These are phyloP conservation scores for Prunus salicina DNA, from an alignment of 306 rosid species.

Conservation along the genomic window DNA sequence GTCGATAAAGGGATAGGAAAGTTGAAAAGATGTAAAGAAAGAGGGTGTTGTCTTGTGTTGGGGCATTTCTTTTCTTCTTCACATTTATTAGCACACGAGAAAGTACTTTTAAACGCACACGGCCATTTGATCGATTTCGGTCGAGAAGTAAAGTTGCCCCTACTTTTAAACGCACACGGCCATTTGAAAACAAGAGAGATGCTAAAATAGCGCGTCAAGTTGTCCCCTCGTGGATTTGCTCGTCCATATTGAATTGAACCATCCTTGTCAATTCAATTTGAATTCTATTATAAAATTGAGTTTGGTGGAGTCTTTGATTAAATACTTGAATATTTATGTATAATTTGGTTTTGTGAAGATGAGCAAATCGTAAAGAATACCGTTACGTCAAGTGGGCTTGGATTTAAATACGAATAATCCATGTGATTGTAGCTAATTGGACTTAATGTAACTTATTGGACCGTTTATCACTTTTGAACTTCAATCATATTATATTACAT, in stretches of 20 bases:
- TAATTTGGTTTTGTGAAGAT: too few species aligned
- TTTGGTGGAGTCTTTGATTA: background rate
- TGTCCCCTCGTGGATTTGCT: background rate
- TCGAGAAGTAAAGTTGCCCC: background rate
- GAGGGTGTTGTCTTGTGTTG: background rate
- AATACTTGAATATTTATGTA: background rate
- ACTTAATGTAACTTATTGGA: background rate
- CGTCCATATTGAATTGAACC: too few species aligned
- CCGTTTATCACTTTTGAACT: background rate
- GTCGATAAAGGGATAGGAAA: background rate
- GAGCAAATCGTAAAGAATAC: too few species aligned
- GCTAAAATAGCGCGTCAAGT: slow-evolving; percentile 4
- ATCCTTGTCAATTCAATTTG: too few species aligned
- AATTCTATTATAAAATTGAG: background rate
- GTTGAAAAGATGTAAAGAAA: background rate
- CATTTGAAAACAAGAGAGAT: background rate
- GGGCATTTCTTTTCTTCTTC: background rate
- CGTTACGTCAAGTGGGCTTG: background rate
- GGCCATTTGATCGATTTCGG: slow-evolving; percentile 12
- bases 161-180: background rate
- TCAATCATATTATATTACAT: too few species aligned
- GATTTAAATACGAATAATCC: background rate
- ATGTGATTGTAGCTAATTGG: too few species aligned
- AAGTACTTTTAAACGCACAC: slow-evolving; percentile 23
- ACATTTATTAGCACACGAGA: background rate